Evolutionary conservation across 805 yeast species (phyloP), one percentile per base, ranked within the genome.

Genomic region (Candida ovalis): DNA sequence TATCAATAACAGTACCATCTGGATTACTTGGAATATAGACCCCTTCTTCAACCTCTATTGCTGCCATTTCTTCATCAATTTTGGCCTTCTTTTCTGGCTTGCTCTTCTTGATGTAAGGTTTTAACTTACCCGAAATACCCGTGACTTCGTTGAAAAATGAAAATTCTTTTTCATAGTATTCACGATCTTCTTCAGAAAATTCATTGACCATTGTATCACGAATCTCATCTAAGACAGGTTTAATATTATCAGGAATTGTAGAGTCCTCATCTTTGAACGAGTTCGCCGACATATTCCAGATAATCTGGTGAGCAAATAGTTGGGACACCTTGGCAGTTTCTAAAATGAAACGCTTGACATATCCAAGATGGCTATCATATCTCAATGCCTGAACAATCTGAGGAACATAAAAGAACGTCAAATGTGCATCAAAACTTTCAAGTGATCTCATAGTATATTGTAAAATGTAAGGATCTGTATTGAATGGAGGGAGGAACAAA

Each of bases 211-310:
- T 84, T 40, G 73, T 68, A 8, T 71, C 71, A 54, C 86, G 82
- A 28, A 92, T 87, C 40, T 72, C 73, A 63, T 92, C 97, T 54
- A 94, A 73, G 2, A 75, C 75, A 1, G 97, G 97, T 66, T 92
- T 92, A 60, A 92, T 72, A 1, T 78, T 73, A 67, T 91, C 96
- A 3, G 95, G 94, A 7, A 78, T 75, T 0, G 81, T 73, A 0
- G 89, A 84, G 9, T 92, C 96, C 58, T 92, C 98, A 62, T 88
- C 97, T 57, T 84, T 86, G 67, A 79, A 94, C 52, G 90, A 81
- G 62, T 95, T 94, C 1, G 99, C 98, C 60, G 86, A 69, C 87
- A 94, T 89, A 61, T 94, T 94, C 99, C 99, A 94, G 47, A 94
- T 89, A 55, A 94, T 91, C 68, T 94, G 99, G 67, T 94, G 99